Evolutionary conservation across 306 rosid genomes (phyloP).

Genomic region (Alnus rubra): DNA sequence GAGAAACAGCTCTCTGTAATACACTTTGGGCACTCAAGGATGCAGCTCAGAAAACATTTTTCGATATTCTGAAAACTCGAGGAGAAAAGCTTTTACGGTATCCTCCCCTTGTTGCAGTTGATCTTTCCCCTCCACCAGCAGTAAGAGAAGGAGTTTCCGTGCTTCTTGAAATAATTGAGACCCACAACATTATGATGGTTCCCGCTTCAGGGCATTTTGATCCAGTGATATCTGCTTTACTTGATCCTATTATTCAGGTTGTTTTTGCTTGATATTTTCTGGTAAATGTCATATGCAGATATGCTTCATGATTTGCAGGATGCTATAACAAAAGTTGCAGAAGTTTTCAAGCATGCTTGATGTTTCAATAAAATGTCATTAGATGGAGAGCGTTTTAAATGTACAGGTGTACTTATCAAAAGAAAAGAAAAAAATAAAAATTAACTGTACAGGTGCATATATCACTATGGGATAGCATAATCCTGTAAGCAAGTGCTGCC

Average conservation of each 20-base stretch:
- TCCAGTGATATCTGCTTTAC: conserved; percentile 84
- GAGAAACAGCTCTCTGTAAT: conserved; percentile 84
- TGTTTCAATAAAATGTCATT: conserved; percentile 10
- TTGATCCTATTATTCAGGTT: conserved; percentile 96
- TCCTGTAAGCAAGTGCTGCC: neutral
- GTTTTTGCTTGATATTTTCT: conserved; percentile 7
- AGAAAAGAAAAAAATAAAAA: no score
- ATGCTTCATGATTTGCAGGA: neutral
- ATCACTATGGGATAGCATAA: neutral
- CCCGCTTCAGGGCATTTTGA: conserved; percentile 78
- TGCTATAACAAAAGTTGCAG: neutral
- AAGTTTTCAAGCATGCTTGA: neutral
- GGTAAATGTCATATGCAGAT: neutral
- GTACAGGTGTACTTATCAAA: neutral
- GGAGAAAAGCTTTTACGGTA: conserved; percentile 96
- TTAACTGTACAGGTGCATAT: neutral
- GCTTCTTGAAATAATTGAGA: conserved; percentile 89
- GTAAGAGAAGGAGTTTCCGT: conserved; percentile 94
- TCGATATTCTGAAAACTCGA: conserved; percentile 80
- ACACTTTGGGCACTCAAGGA: conserved; percentile 83
- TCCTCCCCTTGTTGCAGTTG: conserved; percentile 91
- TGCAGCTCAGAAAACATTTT: conserved; percentile 91
- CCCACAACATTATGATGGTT: conserved; percentile 80
- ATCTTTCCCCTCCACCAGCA: conserved; percentile 96
- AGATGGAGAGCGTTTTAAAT: neutral